Base-by-base conservation (phyloP, 345 rosid species). In the Pistacia vera region DNA sequence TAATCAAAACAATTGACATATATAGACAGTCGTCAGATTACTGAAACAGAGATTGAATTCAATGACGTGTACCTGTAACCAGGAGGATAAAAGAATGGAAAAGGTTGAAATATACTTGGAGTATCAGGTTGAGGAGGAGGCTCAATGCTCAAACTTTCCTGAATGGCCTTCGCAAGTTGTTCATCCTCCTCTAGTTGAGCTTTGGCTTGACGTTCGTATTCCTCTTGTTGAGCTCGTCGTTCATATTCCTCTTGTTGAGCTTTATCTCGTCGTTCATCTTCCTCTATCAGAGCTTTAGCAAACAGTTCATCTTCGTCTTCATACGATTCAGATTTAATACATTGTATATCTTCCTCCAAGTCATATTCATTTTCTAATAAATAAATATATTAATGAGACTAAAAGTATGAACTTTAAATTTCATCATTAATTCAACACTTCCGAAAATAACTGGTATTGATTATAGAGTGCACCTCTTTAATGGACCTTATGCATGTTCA, bases 111-210 rank as follows among this genome's bases (percentile, higher is more conserved):
- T 46, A 79, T 41, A 73, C 72, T 89, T 73, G 80, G 85, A 25
- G 66, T 62, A 77, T 83, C 90, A 83, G 83, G 68, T 71, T 71
- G 83, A 67, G 95, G 91, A 81, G 94, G 91, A 73, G 90, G 81
- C 28, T 84, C 92, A 30, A 83, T 44, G 51, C 28, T 79, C 80
- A 94, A 76, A 79, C 98, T 97, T 78, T 92, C 94, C 86, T 97
- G 97, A 75, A 97, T 57, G 79, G 98, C 98, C 86, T 77, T 90
- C 28, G 99, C 98, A 2, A 97, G 91, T 76, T 77, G 85, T 81
- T 91, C 98, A 66, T 94, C 99, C 82, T 97, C 98, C 81, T 94
- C 97, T 60, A 91, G n/a, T 66, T 92, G 97, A 81, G 91, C 79
- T 79, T 76, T 83, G 11, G 79, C 64, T 51, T 35, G 76, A 10